phyloP scores from a whole-genome alignment of 2,329 filamentous ascomycete genomes.

The Orbilia ellipsospora region DNA sequence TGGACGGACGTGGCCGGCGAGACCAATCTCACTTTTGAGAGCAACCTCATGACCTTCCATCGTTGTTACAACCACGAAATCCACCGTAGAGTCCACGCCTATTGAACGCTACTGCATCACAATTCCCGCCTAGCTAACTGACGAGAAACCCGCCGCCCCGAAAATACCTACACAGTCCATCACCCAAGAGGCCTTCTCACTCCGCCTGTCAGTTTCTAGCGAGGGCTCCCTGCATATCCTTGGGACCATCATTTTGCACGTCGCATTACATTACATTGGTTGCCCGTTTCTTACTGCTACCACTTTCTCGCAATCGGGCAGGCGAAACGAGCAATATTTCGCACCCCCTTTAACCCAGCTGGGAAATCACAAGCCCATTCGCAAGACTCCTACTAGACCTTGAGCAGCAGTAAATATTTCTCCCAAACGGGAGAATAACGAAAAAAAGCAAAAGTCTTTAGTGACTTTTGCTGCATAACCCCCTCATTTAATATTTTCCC shows the following conservation, averaged over 20 bases:
- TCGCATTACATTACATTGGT: constrained; percentile 4
- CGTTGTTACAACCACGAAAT: neutral
- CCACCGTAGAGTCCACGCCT: constrained; percentile 16
- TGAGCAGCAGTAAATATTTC: neutral
- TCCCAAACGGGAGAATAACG: neutral
- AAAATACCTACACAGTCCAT: constrained; percentile 20
- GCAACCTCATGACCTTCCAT: constrained; percentile 25
- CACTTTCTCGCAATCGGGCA: constrained; percentile 42
- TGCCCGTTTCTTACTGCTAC: constrained; percentile 14
- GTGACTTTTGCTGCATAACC: constrained; percentile 42
- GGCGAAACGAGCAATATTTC: constrained; percentile 24
- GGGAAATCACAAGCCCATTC: constrained; percentile 15
- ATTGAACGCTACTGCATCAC: constrained; percentile 23
- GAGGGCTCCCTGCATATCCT: constrained; percentile 51
- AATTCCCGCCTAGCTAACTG: neutral
- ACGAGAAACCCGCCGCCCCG: constrained; percentile 19
- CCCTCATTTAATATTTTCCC: constrained; percentile 31
- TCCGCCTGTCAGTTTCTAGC: constrained; percentile 49
- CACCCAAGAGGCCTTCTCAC: constrained; percentile 20
- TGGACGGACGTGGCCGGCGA: constrained; percentile 37
- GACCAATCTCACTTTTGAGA: constrained; percentile 32
- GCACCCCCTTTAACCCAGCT: constrained; percentile 38
- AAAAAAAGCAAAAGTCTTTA: constrained; percentile 34
- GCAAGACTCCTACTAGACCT: constrained; percentile 1
- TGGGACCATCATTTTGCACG: constrained; percentile 23